Conservation (phyloP, 2,329 filamentous ascomycete species). For the Colletotrichum godetiae region DNA sequence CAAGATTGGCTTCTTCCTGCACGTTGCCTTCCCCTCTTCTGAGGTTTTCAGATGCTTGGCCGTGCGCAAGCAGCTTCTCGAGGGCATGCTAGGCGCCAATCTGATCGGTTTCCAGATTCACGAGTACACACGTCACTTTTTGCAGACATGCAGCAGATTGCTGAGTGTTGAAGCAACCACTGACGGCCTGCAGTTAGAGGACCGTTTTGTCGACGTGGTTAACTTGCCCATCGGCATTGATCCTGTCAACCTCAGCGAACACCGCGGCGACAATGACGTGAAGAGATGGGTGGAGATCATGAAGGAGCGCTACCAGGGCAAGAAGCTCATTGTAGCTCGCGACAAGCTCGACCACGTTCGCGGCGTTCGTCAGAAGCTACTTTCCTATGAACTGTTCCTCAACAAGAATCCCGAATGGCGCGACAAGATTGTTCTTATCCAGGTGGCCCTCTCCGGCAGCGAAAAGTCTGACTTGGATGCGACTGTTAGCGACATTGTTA, state of each 20-base stretch:
- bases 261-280: slow-evolving; percentile 79
- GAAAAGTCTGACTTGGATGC: slow-evolving; percentile 90
- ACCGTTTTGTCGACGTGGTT: slow-evolving; percentile 91
- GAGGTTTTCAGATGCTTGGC: slow-evolving; percentile 95
- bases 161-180: slow-evolving; percentile 90
- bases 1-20: slow-evolving; percentile 95
- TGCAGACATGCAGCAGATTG: slow-evolving; percentile 94
- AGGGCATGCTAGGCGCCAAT: slow-evolving; percentile 94
- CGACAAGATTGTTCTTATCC: slow-evolving; percentile 89
- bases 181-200: slow-evolving; percentile 89
- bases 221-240: slow-evolving; percentile 92
- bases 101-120: slow-evolving; percentile 93
- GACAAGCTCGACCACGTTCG: slow-evolving; percentile 95
- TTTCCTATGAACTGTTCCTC: slow-evolving; percentile 92
- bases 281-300: slow-evolving; percentile 83
- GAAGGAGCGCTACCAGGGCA: slow-evolving; percentile 85
- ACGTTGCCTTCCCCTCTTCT: slow-evolving; percentile 94
- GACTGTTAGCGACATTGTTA: slow-evolving; percentile 92
- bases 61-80: slow-evolving; percentile 85
- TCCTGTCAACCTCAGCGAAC: slow-evolving; percentile 77
- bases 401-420: slow-evolving; percentile 93
- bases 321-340: slow-evolving; percentile 90
- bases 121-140: slow-evolving; percentile 93
- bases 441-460: slow-evolving; percentile 90
- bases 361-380: slow-evolving; percentile 91